Evolutionary conservation across 371 early-diverging fungal genomes (phyloP).

Genomic region (Smittium culicis): DNA sequence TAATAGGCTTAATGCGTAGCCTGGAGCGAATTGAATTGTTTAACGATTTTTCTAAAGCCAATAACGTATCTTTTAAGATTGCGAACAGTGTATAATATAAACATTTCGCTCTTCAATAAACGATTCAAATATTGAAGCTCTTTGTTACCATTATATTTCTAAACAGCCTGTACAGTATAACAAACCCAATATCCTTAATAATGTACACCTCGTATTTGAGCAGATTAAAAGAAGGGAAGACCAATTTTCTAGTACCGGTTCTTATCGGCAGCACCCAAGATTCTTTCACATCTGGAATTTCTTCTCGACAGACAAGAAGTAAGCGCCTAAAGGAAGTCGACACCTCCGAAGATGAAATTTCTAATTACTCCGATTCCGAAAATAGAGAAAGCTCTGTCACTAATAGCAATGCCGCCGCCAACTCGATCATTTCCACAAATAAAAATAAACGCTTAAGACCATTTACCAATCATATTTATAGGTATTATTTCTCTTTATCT

Average conservation of each 20-base stretch:
- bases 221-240: conserved; percentile 7
- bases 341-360: background rate
- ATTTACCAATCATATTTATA: conserved; percentile 5
- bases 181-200: too few species aligned
- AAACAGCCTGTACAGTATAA: too few species aligned
- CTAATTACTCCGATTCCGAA: background rate
- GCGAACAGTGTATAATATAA: too few species aligned
- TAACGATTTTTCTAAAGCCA: too few species aligned
- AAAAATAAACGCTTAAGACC: conserved; percentile 1
- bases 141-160: too few species aligned
- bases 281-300: background rate
- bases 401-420: too few species aligned
- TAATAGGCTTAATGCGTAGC: too few species aligned
- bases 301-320: background rate
- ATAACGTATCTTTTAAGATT: too few species aligned
- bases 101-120: too few species aligned
- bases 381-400: background rate
- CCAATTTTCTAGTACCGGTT: background rate
- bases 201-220: background rate
- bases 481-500: background rate
- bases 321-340: conserved; percentile 3
- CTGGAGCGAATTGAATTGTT: too few species aligned
- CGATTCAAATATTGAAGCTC: too few species aligned
- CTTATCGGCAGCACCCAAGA: conserved; percentile 4
- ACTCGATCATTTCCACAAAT: too few species aligned